A percentile compares a stretch with the other conserved stretches of the same genome.
phyloP scores from a whole-genome alignment of 2,329 filamentous ascomycete species.

The Pseudophaeomoniella oleicola region DNA sequence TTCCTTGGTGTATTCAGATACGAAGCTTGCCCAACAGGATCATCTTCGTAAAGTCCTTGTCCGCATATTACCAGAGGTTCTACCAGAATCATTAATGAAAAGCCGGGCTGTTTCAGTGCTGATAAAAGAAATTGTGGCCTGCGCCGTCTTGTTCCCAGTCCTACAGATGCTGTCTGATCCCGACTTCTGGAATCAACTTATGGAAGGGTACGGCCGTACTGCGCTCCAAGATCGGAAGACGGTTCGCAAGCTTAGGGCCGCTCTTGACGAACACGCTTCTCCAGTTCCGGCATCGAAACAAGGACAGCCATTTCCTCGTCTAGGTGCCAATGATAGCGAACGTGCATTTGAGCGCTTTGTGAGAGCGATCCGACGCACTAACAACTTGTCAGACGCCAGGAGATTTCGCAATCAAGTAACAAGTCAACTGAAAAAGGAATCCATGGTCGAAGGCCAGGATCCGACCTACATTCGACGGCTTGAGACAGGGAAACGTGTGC shows the following conservation, averaged over 20 bases:
- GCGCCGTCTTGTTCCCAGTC: constrained; percentile 73
- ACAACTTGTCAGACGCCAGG: constrained; percentile 82
- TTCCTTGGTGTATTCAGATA: constrained; percentile 68
- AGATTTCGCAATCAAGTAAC: constrained; percentile 84
- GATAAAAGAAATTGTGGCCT: constrained; percentile 79
- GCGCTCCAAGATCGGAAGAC: constrained; percentile 92
- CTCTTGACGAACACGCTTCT: constrained; percentile 84
- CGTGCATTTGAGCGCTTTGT: constrained; percentile 91
- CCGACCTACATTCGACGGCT: constrained; percentile 74
- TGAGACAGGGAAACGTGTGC: constrained; percentile 75
- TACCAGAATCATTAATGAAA: constrained; percentile 59
- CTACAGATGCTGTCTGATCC: constrained; percentile 73
- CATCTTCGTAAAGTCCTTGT: constrained; percentile 66
- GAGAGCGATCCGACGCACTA: constrained; percentile 71
- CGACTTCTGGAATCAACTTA: constrained; percentile 93
- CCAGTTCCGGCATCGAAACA: constrained; percentile 54
- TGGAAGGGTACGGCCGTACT: constrained; percentile 74
- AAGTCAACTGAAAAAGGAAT: constrained; percentile 80
- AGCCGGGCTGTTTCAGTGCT: constrained; percentile 71
- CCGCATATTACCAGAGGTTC: constrained; percentile 56
- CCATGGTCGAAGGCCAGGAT: constrained; percentile 63
- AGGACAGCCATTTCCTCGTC: constrained; percentile 58
- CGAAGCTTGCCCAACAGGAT: constrained; percentile 72
- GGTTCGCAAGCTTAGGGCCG: constrained; percentile 78
- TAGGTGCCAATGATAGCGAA: constrained; percentile 74